Evolutionary conservation across 2,329 filamentous ascomycete genomes (phyloP).

Genomic region (Microcyclospora pomicola): DNA sequence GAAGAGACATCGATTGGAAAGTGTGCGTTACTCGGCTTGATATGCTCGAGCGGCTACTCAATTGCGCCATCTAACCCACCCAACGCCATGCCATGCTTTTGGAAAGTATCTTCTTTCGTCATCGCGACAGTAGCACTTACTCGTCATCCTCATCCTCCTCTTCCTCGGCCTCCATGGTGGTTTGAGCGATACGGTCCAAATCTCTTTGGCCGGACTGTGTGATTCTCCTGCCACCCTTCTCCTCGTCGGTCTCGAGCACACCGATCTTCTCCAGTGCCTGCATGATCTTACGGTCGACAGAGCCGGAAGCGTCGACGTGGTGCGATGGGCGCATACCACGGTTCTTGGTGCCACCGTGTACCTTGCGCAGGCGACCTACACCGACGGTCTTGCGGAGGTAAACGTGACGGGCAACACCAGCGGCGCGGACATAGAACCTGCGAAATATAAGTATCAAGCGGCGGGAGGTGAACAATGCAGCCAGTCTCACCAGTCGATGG

Average conservation of each 20-base stretch:
- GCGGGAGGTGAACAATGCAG: too few species aligned
- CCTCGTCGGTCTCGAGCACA: constrained; percentile 93
- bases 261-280: constrained; percentile 99
- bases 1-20: too few species aligned
- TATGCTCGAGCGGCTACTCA: too few species aligned
- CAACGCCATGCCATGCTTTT: too few species aligned
- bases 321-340: constrained; percentile 79
- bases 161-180: constrained; percentile 38
- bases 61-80: too few species aligned
- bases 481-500: constrained; percentile 83
- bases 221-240: constrained; percentile 96
- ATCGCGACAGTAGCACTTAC: constrained; percentile 4
- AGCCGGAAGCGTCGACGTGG: constrained; percentile 90
- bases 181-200: constrained; percentile 62
- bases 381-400: constrained; percentile 99
- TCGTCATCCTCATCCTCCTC: constrained; percentile 30
- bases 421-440: constrained; percentile 69
- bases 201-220: constrained; percentile 97
- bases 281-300: constrained; percentile 93
- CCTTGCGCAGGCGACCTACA: constrained; percentile 93
- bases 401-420: constrained; percentile 91
- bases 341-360: constrained; percentile 86
- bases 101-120: too few species aligned
- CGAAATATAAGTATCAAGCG: not conserved
- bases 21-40: too few species aligned